phyloP scores from a whole-genome alignment of 2,329 filamentous ascomycete genomes.

The Triangularia verruculosa region DNA sequence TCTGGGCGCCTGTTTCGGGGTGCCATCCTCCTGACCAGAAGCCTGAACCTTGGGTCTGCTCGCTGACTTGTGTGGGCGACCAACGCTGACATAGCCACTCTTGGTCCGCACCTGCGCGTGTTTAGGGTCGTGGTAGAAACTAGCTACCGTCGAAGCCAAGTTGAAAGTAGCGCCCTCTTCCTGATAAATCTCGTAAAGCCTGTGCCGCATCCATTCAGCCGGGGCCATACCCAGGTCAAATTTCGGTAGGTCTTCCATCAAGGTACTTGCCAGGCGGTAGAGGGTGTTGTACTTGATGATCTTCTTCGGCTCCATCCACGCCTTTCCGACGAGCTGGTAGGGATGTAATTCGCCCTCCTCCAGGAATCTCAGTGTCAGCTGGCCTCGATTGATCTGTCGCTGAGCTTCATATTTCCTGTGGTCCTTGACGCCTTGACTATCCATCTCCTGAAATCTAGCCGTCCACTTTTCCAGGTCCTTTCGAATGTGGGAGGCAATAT shows the following conservation, averaged over 20 bases:
- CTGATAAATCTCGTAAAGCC: slow-evolving; percentile 48
- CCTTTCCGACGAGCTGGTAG: slow-evolving; percentile 54
- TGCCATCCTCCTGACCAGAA: background rate
- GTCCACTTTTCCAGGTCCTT: slow-evolving; percentile 45
- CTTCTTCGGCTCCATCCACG: slow-evolving; percentile 42
- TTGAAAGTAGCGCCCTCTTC: slow-evolving; percentile 48
- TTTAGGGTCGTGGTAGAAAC: slow-evolving; percentile 56
- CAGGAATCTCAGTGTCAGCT: slow-evolving; percentile 51
- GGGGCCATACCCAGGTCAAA: slow-evolving; percentile 53
- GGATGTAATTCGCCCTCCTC: slow-evolving; percentile 51
- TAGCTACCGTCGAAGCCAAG: slow-evolving; percentile 48
- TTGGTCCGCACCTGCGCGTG: slow-evolving; percentile 47
- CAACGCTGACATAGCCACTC: slow-evolving; percentile 57
- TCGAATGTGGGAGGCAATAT: slow-evolving; percentile 31
- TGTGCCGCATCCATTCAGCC: slow-evolving; percentile 56
- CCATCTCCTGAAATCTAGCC: slow-evolving; percentile 36
- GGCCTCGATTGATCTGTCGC: slow-evolving; percentile 55
- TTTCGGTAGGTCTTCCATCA: slow-evolving; percentile 49
- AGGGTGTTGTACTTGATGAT: slow-evolving; percentile 55
- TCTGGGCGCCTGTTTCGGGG: background rate
- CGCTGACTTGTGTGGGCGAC: slow-evolving; percentile 46
- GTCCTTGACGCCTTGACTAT: background rate
- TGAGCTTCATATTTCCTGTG: slow-evolving; percentile 48
- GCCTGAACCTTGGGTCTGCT: slow-evolving; percentile 31
- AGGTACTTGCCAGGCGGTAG: slow-evolving; percentile 52